Conservation (phyloP, 1,139 yeast genomes). For the Kodamaea sp. region DNA sequence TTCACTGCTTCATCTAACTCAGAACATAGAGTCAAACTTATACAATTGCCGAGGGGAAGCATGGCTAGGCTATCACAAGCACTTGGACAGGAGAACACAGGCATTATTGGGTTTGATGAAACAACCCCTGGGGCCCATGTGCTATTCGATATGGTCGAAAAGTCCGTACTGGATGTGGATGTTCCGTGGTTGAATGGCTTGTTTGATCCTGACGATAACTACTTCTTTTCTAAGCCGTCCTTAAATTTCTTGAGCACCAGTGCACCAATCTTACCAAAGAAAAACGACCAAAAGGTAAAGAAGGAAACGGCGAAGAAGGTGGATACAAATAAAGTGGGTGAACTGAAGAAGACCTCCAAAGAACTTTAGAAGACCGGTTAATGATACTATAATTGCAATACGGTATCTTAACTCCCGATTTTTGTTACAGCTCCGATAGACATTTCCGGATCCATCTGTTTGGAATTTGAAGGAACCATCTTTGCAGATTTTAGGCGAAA, state of each 20-base stretch:
- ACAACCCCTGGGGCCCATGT: conserved; percentile 26
- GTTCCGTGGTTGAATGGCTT: conserved; percentile 49
- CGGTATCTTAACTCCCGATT: no score
- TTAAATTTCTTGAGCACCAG: conserved; percentile 40
- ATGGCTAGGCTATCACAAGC: conserved; percentile 35
- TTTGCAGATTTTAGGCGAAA: no score
- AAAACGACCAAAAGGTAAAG: conserved; percentile 24
- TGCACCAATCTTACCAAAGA: conserved; percentile 38
- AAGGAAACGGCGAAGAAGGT: conserved; percentile 2
- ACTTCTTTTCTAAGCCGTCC: conserved; percentile 31
- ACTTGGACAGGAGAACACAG: conserved; percentile 27
- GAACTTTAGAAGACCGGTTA: no score
- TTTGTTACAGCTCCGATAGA: no score
- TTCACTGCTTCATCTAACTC: conserved; percentile 41
- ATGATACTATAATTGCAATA: no score
- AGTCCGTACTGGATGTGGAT: conserved; percentile 35
- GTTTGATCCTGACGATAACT: conserved; percentile 16
- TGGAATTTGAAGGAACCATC: no score
- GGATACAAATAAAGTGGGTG: neutral
- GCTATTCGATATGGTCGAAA: conserved; percentile 32
- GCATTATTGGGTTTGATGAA: conserved; percentile 32
- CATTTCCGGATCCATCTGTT: no score
- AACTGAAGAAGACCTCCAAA: no score
- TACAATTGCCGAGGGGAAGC: conserved; percentile 55
- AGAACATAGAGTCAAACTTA: conserved; percentile 42